Conservation (phyloP, 257 asterid species). For the Prunella vulgaris region DNA sequence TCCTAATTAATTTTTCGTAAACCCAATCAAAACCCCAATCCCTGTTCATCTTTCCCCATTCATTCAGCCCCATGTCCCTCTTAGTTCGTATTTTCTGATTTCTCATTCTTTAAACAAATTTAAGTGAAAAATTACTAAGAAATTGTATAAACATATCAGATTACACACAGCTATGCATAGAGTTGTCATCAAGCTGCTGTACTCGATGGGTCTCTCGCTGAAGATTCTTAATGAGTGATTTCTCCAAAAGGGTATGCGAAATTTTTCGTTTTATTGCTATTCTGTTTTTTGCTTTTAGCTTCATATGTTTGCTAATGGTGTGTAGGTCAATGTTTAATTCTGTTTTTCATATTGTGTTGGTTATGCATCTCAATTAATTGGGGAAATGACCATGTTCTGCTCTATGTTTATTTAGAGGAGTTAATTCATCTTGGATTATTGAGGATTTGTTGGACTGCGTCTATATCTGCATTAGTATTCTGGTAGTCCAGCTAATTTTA, state of each 20-base stretch:
- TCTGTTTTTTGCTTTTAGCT: conserved; percentile 10
- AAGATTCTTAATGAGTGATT: conserved; percentile 26
- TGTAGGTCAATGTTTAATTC: neutral
- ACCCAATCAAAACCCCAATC: too few species aligned
- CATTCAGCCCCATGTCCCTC: too few species aligned
- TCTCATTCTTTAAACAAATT: too few species aligned
- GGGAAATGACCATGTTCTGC: neutral
- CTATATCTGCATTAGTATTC: neutral
- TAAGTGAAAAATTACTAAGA: too few species aligned
- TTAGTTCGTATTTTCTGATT: too few species aligned
- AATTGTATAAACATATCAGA: neutral
- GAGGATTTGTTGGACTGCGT: neutral
- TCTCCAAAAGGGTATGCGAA: conserved; percentile 40
- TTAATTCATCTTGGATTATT: neutral
- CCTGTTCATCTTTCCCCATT: too few species aligned
- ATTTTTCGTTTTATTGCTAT: neutral
- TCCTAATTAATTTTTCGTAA: too few species aligned
- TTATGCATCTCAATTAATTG: too few species aligned
- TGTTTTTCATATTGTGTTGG: too few species aligned
- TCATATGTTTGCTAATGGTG: neutral
- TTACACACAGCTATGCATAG: conserved; percentile 24
- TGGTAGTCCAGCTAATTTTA: neutral
- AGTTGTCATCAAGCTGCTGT: conserved; percentile 35
- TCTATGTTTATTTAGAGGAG: too few species aligned
- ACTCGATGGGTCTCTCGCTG: conserved; percentile 34